Conservation (phyloP, 163 green algal genomes). For the Chlamydomonas reinhardtii region DNA sequence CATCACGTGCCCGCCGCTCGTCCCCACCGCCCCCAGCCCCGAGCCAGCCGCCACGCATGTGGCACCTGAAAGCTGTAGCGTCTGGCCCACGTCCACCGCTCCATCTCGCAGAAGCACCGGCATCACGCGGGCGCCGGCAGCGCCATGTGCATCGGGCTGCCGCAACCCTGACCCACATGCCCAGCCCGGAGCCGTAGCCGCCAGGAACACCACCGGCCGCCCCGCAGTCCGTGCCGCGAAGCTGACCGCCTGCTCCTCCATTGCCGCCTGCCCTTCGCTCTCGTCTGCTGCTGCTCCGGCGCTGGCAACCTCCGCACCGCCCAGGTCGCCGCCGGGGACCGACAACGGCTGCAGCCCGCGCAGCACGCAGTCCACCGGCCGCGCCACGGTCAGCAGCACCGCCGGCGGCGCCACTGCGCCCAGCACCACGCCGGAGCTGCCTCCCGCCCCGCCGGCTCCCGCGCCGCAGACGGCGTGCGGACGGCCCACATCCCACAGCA, state of each 20-base stretch:
- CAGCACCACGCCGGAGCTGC: neutral
- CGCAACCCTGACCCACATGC: neutral
- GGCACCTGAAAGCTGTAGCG: neutral
- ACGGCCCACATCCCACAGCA: conserved; percentile 31
- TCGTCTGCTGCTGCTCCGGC: neutral
- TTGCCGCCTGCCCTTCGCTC: neutral
- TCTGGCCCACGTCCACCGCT: neutral
- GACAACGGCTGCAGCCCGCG: conserved; percentile 20
- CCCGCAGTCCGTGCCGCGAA: neutral
- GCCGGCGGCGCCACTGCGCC: neutral
- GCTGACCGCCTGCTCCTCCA: neutral
- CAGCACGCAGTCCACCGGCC: conserved; percentile 14
- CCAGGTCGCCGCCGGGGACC: neutral
- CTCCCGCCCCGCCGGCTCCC: neutral
- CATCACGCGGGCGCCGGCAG: neutral
- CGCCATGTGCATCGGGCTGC: neutral
- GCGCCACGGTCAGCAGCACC: conserved; percentile 12
- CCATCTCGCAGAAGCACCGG: conserved; percentile 9
- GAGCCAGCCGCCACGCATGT: neutral
- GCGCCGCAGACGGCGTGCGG: neutral
- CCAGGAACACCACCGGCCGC: neutral
- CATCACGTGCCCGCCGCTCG: neutral
- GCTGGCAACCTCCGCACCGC: too few species aligned
- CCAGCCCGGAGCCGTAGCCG: neutral
- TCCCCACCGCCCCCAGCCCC: conserved; percentile 13